Evolutionary conservation across 2,329 filamentous ascomycete species (phyloP), one percentile per base, ranked within the genome.

Genomic region (Fusarium miscanthi): DNA sequence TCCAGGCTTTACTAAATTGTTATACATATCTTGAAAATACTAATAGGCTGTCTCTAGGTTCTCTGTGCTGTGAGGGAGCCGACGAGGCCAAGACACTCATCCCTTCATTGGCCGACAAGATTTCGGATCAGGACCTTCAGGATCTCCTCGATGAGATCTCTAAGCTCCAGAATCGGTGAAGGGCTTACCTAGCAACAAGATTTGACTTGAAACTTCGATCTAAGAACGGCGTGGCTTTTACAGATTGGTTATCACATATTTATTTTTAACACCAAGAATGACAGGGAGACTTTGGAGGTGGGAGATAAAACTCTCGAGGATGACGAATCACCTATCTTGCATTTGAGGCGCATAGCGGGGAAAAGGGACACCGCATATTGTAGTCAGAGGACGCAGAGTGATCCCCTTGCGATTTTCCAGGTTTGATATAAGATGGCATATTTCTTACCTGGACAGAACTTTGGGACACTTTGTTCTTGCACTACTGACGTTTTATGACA

Each of bases 51-150:
- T 27, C 43, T 23, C 41, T 78, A 97, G 95, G 94, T 38, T 97
- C 94, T 37, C 86, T 99, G 42, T 97, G 94, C 82, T 97, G 95
- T 80, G 95, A 97, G 78, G 92, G 91, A 48, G 92, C 94, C 65
- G 96, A 99, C 80, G 97, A 99, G 84, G 96, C 96, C 68, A 98
- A 97, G 85, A 97, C 94, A 13, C 87, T 99, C 65, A 97, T 99
- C 71, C 97, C 96, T 2, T 97, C 89, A 63, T 83, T 99, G 56
- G 88, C 91, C 76, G 91, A 94, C 82, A 99, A 99, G 85, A 97
- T 98, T 78, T 89, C 88, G 69, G 95, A 98, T 80, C 93, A 94
- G 40, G 94, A 97, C 75, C 84, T 99, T 72, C 92, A 97, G 82
- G 92, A 94, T 71, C 85, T 98, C 64, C 87, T 99, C 64, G 92